Evolutionary conservation across 192 early-diverging fungal genomes (phyloP).

Genomic region (Coemansia biformis): DNA sequence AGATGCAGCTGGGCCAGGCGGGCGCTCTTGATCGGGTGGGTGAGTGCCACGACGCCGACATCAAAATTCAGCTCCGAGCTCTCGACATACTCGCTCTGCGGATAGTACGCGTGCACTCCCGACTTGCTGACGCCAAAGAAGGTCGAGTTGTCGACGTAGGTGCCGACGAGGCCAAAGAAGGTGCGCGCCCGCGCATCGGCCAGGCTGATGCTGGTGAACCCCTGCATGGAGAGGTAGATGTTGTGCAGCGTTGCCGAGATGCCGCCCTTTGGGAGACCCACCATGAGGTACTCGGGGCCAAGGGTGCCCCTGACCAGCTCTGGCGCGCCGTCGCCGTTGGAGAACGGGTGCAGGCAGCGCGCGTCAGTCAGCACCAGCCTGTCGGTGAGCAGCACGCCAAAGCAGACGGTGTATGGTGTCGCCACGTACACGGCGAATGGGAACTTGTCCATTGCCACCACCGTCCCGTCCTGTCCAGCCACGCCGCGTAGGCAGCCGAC

Average conservation of each 20-base stretch:
- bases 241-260: slow-evolving; percentile 39
- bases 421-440: slow-evolving; percentile 39
- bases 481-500: slow-evolving; percentile 5
- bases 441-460: slow-evolving; percentile 24
- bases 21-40: slow-evolving; percentile 15
- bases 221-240: slow-evolving; percentile 41
- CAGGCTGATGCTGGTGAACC: slow-evolving; percentile 18
- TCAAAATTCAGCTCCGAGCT: slow-evolving; percentile 43
- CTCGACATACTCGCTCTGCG: slow-evolving; percentile 40
- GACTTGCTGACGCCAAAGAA: slow-evolving; percentile 35
- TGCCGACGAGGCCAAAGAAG: slow-evolving; percentile 35
- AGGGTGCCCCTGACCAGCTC: slow-evolving; percentile 22
- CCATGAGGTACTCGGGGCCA: slow-evolving; percentile 39
- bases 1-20: slow-evolving; percentile 23
- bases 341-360: slow-evolving; percentile 45
- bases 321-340: slow-evolving; percentile 24
- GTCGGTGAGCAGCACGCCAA: slow-evolving; percentile 35
- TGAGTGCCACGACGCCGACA: slow-evolving; percentile 37
- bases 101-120: slow-evolving; percentile 40
- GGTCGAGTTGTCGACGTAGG: slow-evolving; percentile 39
- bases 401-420: slow-evolving; percentile 36
- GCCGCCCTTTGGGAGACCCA: slow-evolving; percentile 28
- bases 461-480: slow-evolving; percentile 5
- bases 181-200: slow-evolving; percentile 28
- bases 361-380: slow-evolving; percentile 40